These are phyloP conservation scores for Aschersonia sp. DNA, from an alignment of 2,329 filamentous ascomycete genomes.

Conservation along the genomic window DNA sequence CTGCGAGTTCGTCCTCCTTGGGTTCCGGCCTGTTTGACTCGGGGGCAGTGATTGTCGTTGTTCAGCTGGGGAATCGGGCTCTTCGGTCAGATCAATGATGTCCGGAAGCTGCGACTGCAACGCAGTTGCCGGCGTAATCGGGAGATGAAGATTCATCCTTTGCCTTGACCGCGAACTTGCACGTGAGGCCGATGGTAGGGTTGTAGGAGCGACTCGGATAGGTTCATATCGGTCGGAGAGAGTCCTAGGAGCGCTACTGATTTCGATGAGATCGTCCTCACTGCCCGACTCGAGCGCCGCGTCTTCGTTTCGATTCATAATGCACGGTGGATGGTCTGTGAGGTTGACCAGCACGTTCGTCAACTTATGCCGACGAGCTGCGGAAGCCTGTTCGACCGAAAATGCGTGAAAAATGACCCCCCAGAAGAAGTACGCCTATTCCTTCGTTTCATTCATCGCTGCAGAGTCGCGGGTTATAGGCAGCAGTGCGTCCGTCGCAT, in stretches of 20 bases:
- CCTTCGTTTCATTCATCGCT: no score
- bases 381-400: no score
- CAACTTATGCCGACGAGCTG: neutral
- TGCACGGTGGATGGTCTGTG: neutral
- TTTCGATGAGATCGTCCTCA: slow-evolving; percentile 20
- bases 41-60: slow-evolving; percentile 16
- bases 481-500: neutral
- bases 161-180: neutral
- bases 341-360: neutral
- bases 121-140: neutral
- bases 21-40: slow-evolving; percentile 15
- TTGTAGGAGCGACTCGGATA: neutral
- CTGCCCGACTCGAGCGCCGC: slow-evolving; percentile 5
- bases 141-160: neutral
- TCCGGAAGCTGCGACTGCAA: neutral
- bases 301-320: slow-evolving; percentile 7
- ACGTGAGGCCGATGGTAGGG: neutral
- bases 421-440: no score
- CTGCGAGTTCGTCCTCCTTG: slow-evolving; percentile 25
- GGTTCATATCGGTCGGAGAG: neutral
- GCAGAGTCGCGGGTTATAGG: no score
- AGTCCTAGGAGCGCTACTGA: slow-evolving; percentile 9
- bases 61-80: slow-evolving; percentile 30
- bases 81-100: slow-evolving; percentile 36
- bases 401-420: no score